These are phyloP conservation scores for Polyporus tsugae DNA, from an alignment of 1,284 basidiomycete genomes.

Conservation along the genomic window DNA sequence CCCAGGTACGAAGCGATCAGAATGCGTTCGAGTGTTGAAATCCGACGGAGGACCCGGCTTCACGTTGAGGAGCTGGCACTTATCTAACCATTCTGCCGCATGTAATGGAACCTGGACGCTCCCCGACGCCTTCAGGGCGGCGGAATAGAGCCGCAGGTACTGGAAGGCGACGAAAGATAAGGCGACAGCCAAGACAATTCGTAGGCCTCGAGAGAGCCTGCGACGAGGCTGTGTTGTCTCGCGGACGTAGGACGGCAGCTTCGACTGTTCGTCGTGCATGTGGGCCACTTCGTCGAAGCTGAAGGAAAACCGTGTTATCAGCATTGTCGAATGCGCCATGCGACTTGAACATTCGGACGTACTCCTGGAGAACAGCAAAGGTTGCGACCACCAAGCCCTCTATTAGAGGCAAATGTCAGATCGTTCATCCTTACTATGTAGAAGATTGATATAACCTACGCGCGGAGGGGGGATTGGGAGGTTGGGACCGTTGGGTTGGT, in stretches of 20 bases:
- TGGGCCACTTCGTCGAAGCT: background rate
- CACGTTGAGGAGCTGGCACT: constrained; percentile 49
- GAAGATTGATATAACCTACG: background rate
- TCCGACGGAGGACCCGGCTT: constrained; percentile 52
- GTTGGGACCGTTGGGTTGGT: background rate
- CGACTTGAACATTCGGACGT: too few species aligned
- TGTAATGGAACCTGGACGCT: constrained; percentile 37
- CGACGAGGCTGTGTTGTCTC: background rate
- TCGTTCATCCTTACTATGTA: background rate
- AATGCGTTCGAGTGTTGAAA: constrained; percentile 59
- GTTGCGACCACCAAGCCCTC: background rate
- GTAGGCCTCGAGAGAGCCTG: constrained; percentile 1
- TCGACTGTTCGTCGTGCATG: background rate
- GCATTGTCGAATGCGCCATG: too few species aligned
- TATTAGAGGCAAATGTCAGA: background rate
- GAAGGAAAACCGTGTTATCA: background rate
- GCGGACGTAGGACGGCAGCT: background rate
- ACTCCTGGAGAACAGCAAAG: too few species aligned
- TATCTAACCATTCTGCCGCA: constrained; percentile 41
- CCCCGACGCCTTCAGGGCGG: constrained; percentile 21
- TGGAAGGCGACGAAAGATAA: background rate
- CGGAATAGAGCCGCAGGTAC: background rate
- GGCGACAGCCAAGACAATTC: constrained; percentile 1
- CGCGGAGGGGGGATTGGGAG: background rate
- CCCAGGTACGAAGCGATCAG: constrained; percentile 73